These are phyloP conservation scores for Fusarium robinianum DNA, from an alignment of 2,329 filamentous ascomycete species.

Conservation along the genomic window DNA sequence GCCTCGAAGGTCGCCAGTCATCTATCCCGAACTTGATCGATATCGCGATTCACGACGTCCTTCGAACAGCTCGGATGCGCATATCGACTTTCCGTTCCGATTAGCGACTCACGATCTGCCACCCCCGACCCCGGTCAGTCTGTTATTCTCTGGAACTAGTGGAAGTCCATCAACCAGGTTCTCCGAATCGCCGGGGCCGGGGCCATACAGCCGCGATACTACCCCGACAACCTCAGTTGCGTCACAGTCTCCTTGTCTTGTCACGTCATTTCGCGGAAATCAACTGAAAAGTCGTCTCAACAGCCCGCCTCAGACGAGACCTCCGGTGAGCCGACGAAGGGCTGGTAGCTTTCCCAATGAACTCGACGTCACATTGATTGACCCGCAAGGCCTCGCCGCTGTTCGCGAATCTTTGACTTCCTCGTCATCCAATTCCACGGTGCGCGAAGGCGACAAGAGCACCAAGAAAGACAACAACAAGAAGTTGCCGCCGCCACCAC, in stretches of 20 bases:
- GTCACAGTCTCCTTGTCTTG: slow-evolving; percentile 70
- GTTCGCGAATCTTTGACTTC: slow-evolving; percentile 73
- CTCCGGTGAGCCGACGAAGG: slow-evolving; percentile 63
- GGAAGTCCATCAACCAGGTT: slow-evolving; percentile 76
- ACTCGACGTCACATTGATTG: slow-evolving; percentile 49
- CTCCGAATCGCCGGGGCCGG: slow-evolving; percentile 71
- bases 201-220: slow-evolving; percentile 74
- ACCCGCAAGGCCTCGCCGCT: slow-evolving; percentile 63
- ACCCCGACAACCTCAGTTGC: slow-evolving; percentile 80
- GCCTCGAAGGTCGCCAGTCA: slow-evolving; percentile 49
- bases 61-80: slow-evolving; percentile 40
- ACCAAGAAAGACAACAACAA: slow-evolving; percentile 50
- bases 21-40: slow-evolving; percentile 65
- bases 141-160: slow-evolving; percentile 66
- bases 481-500: slow-evolving; percentile 53
- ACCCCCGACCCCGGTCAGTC: slow-evolving; percentile 61
- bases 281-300: slow-evolving; percentile 56
- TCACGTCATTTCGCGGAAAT: slow-evolving; percentile 53
- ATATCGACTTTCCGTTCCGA: slow-evolving; percentile 56
- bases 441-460: slow-evolving; percentile 55
- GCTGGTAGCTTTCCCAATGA: slow-evolving; percentile 60
- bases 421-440: slow-evolving; percentile 73
- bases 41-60: slow-evolving; percentile 56
- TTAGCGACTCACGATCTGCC: slow-evolving; percentile 67
- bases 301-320: slow-evolving; percentile 60